Base-by-base conservation (phyloP, 2,329 filamentous ascomycete species). In the Neopestalotiopsis sp. region DNA sequence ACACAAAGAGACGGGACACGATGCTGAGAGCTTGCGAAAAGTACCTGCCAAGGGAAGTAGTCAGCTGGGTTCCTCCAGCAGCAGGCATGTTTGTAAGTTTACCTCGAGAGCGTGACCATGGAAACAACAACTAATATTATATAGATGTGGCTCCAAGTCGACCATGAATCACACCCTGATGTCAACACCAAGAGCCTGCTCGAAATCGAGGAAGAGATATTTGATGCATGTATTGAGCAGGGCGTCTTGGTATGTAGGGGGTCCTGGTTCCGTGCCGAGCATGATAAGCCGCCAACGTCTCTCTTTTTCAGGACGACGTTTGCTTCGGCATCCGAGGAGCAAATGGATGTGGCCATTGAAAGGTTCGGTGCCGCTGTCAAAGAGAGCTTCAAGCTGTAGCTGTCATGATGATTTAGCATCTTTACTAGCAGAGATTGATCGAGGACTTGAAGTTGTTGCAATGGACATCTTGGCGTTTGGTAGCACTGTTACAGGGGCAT, bases 1-100 rank as follows among this genome's bases (percentile, higher is more conserved):
- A 99, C 78, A 96, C 95, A 1, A 84, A 85, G 72, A 89, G 95
- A 70, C 85, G 96, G 68, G 88, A 98, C 77, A 87, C 89, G 32
- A 88, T 99, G 68, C 84, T 97, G 4, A 85, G 87, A 7, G 94
- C 95, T 0, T 98, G 94, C 77, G 93, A 96, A 80, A 88, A 89
- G 71, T 89, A 92, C 74, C 82, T 98, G 24, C 94, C 95, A 0
- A 82, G 78, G 30, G 90, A 92, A 28, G 84, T 98, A 42, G 92
- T 94, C 20, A 90, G 85, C 79, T 98, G 95, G 94, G 88, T 84
- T 32, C 88, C 93, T 0, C 95, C 95, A 0, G 88, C 87, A 68
- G 94, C 95, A 1, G 95, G 95, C 78, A 99, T 99, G 96, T 99
- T 99, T 88, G 92, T 94, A 81, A 86, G 91, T 90, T 49, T 67